phyloP scores from a whole-genome alignment of 1,139 yeast species.

The Yamadazyma sp. region DNA sequence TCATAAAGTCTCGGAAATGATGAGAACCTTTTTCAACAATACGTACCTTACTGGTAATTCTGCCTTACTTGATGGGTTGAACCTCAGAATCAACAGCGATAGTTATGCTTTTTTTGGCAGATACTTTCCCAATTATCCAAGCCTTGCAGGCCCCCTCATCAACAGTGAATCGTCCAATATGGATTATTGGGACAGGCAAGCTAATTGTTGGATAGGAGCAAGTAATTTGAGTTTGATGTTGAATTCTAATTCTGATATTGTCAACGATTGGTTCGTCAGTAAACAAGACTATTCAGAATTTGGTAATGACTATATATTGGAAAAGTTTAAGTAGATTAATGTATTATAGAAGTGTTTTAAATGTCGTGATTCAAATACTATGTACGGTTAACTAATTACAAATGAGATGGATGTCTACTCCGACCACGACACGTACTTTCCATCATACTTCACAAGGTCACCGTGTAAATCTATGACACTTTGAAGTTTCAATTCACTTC shows the following conservation, averaged over 20 bases:
- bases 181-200: constrained; percentile 53
- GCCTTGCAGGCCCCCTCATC: constrained; percentile 3
- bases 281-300: constrained; percentile 59
- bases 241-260: constrained; percentile 40
- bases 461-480: constrained; percentile 62
- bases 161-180: constrained; percentile 23
- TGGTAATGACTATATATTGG: constrained; percentile 58
- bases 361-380: neutral
- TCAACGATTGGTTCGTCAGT: constrained; percentile 55
- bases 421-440: constrained; percentile 62
- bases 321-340: constrained; percentile 46
- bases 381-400: constrained; percentile 2
- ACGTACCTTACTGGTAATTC: constrained; percentile 69
- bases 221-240: constrained; percentile 58
- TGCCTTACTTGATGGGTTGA: constrained; percentile 59
- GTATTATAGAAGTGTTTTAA: constrained; percentile 1
- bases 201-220: constrained; percentile 68
- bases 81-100: constrained; percentile 62
- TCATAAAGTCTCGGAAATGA: constrained; percentile 39
- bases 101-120: constrained; percentile 45
- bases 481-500: constrained; percentile 59
- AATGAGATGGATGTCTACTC: constrained; percentile 4
- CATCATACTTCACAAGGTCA: constrained; percentile 54
- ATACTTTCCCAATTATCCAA: constrained; percentile 48
- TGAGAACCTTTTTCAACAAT: constrained; percentile 50